These are phyloP conservation scores for Psophocarpus tetragonolobus DNA, from an alignment of 306 rosid genomes.

Conservation along the genomic window DNA sequence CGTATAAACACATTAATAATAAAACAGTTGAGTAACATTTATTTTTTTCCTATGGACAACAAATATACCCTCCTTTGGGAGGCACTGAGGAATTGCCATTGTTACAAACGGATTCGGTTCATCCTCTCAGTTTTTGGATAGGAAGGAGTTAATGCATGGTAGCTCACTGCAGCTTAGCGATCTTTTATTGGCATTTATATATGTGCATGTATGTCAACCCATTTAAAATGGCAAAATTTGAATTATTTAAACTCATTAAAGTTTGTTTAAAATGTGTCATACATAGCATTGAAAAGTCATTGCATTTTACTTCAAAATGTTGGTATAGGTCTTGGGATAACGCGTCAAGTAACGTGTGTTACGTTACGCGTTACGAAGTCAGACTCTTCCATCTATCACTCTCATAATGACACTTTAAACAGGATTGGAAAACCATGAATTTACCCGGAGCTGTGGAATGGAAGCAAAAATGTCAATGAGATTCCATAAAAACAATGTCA, in stretches of 20 bases:
- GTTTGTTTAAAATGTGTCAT: neutral
- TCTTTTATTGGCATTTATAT: neutral
- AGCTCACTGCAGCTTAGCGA: neutral
- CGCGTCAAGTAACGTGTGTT: constrained; percentile 25
- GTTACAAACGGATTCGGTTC: neutral
- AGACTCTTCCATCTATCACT: constrained; percentile 2
- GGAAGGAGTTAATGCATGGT: neutral
- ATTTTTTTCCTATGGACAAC: neutral
- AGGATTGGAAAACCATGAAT: neutral
- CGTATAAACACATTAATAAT: neutral
- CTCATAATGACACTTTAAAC: constrained; percentile 27
- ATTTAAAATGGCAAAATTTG: neutral
- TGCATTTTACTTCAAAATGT: neutral
- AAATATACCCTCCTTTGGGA: neutral
- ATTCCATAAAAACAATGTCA: neutral
- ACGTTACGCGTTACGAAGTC: constrained; percentile 19
- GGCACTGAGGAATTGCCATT: neutral
- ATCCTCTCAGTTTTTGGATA: neutral
- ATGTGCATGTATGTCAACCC: neutral
- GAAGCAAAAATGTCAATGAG: constrained; percentile 20
- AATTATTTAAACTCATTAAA: neutral
- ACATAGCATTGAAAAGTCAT: neutral
- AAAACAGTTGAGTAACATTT: neutral
- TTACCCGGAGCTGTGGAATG: constrained; percentile 21
- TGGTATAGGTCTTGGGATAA: constrained; percentile 14